Percentiles rank a stretch among this genome's conserved stretches.
Evolutionary conservation across 345 rosid species (phyloP).

Genomic region (Salix caprea): DNA sequence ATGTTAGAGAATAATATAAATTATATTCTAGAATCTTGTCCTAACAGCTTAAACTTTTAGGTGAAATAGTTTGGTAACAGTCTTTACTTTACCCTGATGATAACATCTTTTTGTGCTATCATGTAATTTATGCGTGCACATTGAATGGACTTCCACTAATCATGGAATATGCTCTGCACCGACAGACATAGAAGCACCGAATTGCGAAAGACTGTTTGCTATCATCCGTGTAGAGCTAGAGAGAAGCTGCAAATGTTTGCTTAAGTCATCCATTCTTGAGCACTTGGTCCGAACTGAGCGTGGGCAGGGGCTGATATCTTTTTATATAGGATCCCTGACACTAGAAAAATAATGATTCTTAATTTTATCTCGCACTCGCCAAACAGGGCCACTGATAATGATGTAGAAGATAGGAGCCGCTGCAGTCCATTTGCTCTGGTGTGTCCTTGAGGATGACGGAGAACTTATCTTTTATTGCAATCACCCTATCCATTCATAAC

Average conservation of each 20-base stretch:
- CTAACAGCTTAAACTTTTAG: too few species aligned
- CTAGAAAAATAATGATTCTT: background rate
- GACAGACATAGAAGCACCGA: background rate
- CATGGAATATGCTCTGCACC: background rate
- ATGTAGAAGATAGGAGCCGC: background rate
- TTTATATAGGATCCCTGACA: background rate
- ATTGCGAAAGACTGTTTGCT: background rate
- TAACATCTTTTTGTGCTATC: background rate
- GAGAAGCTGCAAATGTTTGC: background rate
- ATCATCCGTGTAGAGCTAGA: background rate
- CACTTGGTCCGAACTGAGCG: background rate
- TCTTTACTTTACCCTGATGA: background rate
- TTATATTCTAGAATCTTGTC: too few species aligned
- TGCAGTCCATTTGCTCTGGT: background rate
- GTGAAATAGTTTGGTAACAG: accelerated
- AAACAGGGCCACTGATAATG: background rate
- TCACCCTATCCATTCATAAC: background rate
- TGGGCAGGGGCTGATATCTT: background rate
- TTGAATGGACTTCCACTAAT: background rate
- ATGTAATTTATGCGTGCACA: background rate
- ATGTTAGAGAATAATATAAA: too few species aligned
- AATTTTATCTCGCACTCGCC: background rate
- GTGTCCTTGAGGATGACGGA: background rate
- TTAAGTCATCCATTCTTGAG: background rate
- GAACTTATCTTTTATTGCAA: background rate